These are phyloP conservation scores for Caloboletus firmus DNA, from an alignment of 1,284 basidiomycete species.

Conservation along the genomic window DNA sequence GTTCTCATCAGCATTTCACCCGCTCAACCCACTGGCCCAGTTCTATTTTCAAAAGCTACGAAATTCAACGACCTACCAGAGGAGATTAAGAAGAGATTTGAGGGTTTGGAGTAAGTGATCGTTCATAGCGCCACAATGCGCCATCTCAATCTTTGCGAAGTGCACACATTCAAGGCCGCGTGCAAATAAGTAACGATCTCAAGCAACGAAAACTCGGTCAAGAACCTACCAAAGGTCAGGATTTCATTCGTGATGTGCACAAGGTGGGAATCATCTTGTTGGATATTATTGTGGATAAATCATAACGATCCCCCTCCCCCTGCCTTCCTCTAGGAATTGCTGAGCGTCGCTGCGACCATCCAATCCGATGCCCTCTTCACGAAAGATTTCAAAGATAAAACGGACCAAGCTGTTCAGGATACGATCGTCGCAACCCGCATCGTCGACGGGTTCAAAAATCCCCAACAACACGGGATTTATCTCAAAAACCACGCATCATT, in stretches of 20 bases:
- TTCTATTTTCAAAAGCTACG: constrained; percentile 67
- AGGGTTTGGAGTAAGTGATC: constrained; percentile 63
- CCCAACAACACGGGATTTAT: constrained; percentile 64
- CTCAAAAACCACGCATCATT: constrained; percentile 76
- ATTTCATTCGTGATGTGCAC: constrained; percentile 62
- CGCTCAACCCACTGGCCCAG: constrained; percentile 37
- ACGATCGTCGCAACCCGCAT: constrained; percentile 71
- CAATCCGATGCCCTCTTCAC: constrained; percentile 66
- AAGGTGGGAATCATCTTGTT: constrained; percentile 45
- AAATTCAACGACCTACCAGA: constrained; percentile 86
- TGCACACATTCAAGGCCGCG: constrained; percentile 69
- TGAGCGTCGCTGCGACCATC: constrained; percentile 61
- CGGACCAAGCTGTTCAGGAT: constrained; percentile 75
- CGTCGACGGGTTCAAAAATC: constrained; percentile 72
- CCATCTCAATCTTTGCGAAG: constrained; percentile 38
- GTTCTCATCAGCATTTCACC: constrained; percentile 22
- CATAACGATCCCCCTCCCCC: background rate
- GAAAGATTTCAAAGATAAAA: constrained; percentile 66
- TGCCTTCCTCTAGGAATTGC: constrained; percentile 56
- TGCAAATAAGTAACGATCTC: constrained; percentile 76
- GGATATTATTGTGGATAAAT: background rate
- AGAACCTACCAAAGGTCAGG: constrained; percentile 70
- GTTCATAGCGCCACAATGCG: background rate
- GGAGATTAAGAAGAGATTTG: constrained; percentile 60
- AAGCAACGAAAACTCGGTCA: constrained; percentile 73